Base-by-base conservation (phyloP, 805 yeast species). In the Candida odintsovae region DNA sequence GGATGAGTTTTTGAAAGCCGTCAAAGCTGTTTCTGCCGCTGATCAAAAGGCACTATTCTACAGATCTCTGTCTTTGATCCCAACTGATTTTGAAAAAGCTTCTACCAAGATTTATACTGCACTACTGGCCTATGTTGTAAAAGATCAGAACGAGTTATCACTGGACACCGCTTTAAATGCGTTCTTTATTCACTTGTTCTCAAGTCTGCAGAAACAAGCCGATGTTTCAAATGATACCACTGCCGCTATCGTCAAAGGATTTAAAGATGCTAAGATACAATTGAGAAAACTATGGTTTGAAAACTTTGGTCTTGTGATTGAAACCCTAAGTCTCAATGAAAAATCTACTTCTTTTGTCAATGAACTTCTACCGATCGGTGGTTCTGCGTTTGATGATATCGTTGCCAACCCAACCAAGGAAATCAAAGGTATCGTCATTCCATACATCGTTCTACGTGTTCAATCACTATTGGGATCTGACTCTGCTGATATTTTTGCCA, bases 61-160 rank as follows among this genome's bases (percentile, higher is more conserved):
- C 2, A 62, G 66, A 15, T 63, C 77, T 3, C 59, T 89, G 12
- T 44, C 60, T 1, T 47, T 55, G n/a, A 44, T 69, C 15, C 67
- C 71, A 6, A 43, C 53, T 3, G 48, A 59, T 4, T 50, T 43
- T 23, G 51, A 53, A 12, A 51, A 63, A 3, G 58, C 66, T 5
- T 70, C 78, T 2, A 50, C 58, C 1, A 68, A 65, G 29, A 64
- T 83, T 4, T 61, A 76, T 2, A 57, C 65, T 1, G 71, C 66
- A 0, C 58, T 88, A 31, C 51, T 73, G 1, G 71, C 83, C 2
- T 65, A 81, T n/a, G 69, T 84, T 4, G 44, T 76, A 0, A 90
- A 86, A 54, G 98, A 92, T 56, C 77, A 80, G 40, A 87, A 89
- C 55, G 98, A 92, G 58, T 16, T 52, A 1, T 78, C 86, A 0